phyloP scores from a whole-genome alignment of 2,329 filamentous ascomycete genomes.

The Dothiorella sarmentorum region DNA sequence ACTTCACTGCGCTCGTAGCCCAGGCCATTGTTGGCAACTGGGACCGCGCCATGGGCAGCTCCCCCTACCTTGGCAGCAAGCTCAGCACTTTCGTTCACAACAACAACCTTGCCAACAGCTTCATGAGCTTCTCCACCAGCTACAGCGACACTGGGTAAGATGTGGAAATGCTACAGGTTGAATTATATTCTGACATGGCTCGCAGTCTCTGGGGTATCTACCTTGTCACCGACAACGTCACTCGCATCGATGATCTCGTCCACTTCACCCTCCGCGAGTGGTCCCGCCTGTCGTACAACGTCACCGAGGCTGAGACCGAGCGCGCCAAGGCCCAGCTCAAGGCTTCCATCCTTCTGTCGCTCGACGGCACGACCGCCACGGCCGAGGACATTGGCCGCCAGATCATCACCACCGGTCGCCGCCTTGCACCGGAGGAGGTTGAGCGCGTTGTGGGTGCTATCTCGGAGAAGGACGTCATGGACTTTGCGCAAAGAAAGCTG shows the following conservation, averaged over 20 bases:
- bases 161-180: conserved; percentile 19
- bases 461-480: conserved; percentile 94
- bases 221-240: conserved; percentile 86
- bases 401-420: conserved; percentile 93
- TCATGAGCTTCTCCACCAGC: conserved; percentile 99
- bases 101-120: conserved; percentile 96
- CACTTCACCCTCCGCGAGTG: conserved; percentile 99
- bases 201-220: conserved; percentile 98
- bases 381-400: conserved; percentile 98
- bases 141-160: conserved; percentile 97
- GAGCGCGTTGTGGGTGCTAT: conserved; percentile 87
- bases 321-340: conserved; percentile 99
- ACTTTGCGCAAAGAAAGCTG: conserved; percentile 88
- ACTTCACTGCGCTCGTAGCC: conserved; percentile 95
- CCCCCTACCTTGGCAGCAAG: conserved; percentile 96
- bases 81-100: conserved; percentile 92
- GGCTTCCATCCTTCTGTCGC: conserved; percentile 92
- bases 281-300: conserved; percentile 88
- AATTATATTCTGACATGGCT: conserved; percentile 10
- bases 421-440: conserved; percentile 88
- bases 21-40: conserved; percentile 99
- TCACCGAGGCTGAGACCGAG: conserved; percentile 87
- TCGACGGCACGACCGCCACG: conserved; percentile 94
- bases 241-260: conserved; percentile 86
- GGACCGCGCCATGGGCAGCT: conserved; percentile 98